Percentiles rank a stretch among this genome's conserved stretches.
Conservation (phyloP, 2,329 filamentous ascomycete genomes). For the Emmonsiellopsis sp. region DNA sequence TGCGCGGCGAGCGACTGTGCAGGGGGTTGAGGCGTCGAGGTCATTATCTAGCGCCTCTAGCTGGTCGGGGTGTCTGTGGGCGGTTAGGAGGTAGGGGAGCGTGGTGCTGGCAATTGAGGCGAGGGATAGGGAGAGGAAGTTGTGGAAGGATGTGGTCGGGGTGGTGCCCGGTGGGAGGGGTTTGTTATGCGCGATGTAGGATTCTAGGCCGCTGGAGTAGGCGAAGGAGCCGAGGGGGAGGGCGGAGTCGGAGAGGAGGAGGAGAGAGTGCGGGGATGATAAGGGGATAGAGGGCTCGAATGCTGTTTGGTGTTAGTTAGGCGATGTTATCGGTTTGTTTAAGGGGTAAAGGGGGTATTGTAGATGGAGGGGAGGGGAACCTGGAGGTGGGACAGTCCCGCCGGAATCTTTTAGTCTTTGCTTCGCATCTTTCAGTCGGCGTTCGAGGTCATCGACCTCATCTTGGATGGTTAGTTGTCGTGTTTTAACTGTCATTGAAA, state of each 20-base stretch:
- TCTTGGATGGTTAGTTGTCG: conserved; percentile 19
- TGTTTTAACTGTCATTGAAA: conserved; percentile 15
- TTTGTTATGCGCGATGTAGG: conserved; percentile 51
- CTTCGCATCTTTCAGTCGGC: conserved; percentile 37
- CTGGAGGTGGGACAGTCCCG: conserved; percentile 8
- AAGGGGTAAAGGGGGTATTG: background rate
- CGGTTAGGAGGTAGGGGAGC: conserved; percentile 50
- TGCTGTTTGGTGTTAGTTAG: background rate
- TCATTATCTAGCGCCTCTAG: conserved; percentile 51
- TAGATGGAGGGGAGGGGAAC: background rate
- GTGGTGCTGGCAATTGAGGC: conserved; percentile 49
- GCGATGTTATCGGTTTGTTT: too few species aligned
- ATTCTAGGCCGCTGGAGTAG: conserved; percentile 56
- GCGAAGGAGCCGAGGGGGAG: conserved; percentile 57
- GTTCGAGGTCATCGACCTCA: conserved; percentile 39
- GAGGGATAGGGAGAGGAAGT: conserved; percentile 49
- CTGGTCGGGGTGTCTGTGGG: conserved; percentile 40
- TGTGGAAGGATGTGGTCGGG: conserved; percentile 38
- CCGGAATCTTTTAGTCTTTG: conserved; percentile 24
- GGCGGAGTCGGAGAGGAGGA: conserved; percentile 55
- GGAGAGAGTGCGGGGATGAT: conserved; percentile 41
- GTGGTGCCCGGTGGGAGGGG: conserved; percentile 22
- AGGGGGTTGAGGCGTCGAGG: conserved; percentile 53
- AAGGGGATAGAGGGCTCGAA: conserved; percentile 12
- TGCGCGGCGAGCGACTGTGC: conserved; percentile 52